Conservation (phyloP, 2,329 filamentous ascomycete species). For the Kalmusia sp. region DNA sequence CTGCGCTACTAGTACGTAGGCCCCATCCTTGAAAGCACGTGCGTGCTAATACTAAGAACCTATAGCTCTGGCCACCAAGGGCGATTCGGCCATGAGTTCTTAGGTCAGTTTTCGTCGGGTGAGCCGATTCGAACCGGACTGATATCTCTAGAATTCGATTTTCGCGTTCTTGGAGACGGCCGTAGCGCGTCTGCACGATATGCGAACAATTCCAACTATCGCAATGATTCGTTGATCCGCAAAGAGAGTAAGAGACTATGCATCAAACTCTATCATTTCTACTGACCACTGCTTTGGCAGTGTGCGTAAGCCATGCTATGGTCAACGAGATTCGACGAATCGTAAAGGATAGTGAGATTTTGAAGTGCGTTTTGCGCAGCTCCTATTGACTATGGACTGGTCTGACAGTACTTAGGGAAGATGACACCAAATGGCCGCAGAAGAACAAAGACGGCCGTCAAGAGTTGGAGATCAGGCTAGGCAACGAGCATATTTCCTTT, state of each 20-base stretch:
- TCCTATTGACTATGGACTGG: not conserved
- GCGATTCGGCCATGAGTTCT: conserved; percentile 96
- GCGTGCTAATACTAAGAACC: conserved; percentile 25
- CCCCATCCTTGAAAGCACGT: conserved; percentile 14
- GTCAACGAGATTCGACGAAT: conserved; percentile 96
- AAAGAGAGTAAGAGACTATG: conserved; percentile 84
- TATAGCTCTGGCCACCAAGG: conserved; percentile 94
- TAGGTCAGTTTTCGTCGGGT: conserved; percentile 66
- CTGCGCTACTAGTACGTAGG: conserved; percentile 89
- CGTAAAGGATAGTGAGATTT: conserved; percentile 95
- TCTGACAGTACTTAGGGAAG: conserved; percentile 70
- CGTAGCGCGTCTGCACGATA: conserved; percentile 93
- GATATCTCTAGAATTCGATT: conserved; percentile 83
- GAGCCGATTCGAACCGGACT: conserved; percentile 7
- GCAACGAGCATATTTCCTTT: conserved; percentile 96
- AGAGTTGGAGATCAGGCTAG: conserved; percentile 92
- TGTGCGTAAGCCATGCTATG: conserved; percentile 92
- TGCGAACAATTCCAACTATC: conserved; percentile 99
- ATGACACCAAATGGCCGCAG: conserved; percentile 97
- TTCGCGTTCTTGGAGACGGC: conserved; percentile 89
- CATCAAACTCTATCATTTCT: not conserved
- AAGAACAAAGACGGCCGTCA: conserved; percentile 99
- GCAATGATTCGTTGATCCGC: conserved; percentile 96
- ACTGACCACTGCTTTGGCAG: conserved; percentile 55
- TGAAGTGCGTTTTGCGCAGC: conserved; percentile 71